A percentile compares a stretch with the other conserved stretches of the same genome.
Evolutionary conservation across 1,284 basidiomycete genomes (phyloP).

Genomic region (Leccinum ambiguum): DNA sequence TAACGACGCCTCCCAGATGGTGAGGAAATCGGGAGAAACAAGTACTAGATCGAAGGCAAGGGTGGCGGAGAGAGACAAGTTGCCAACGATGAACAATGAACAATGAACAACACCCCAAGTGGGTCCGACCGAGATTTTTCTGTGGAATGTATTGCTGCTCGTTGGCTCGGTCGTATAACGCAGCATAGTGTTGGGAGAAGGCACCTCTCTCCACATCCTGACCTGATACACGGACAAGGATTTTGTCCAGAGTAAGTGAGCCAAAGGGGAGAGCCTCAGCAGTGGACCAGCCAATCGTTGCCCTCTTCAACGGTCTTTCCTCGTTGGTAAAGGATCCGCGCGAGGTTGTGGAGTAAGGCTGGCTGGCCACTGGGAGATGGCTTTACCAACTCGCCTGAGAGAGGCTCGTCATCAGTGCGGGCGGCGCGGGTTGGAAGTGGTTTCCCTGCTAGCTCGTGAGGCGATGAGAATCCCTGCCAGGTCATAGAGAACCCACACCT

Average conservation of each 20-base stretch:
- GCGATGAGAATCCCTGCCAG: slow-evolving; percentile 99
- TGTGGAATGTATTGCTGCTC: slow-evolving; percentile 90
- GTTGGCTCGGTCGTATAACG: slow-evolving; percentile 94
- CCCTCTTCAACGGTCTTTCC: slow-evolving; percentile 93
- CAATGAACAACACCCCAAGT: slow-evolving; percentile 23
- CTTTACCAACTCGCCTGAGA: slow-evolving; percentile 86
- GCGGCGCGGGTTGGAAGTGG: slow-evolving; percentile 89
- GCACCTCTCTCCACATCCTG: slow-evolving; percentile 99
- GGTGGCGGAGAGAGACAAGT: slow-evolving; percentile 94
- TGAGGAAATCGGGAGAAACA: slow-evolving; percentile 91
- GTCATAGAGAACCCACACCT: slow-evolving; percentile 97
- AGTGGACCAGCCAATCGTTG: slow-evolving; percentile 97
- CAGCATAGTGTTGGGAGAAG: slow-evolving; percentile 97
- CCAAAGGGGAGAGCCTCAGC: slow-evolving; percentile 98
- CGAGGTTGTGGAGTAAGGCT: slow-evolving; percentile 89
- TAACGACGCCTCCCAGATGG: slow-evolving; percentile 98
- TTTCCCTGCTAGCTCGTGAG: slow-evolving; percentile 92
- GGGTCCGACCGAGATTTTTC: slow-evolving; percentile 65
- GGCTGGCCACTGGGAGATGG: slow-evolving; percentile 83
- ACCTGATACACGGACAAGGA: slow-evolving; percentile 94
- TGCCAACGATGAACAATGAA: slow-evolving; percentile 89
- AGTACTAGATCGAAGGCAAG: slow-evolving; percentile 98
- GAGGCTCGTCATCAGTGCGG: slow-evolving; percentile 72
- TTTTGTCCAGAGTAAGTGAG: slow-evolving; percentile 88
- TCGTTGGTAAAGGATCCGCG: slow-evolving; percentile 86